Conservation (phyloP, 2,329 filamentous ascomycete genomes). For the Penicillium sp. region DNA sequence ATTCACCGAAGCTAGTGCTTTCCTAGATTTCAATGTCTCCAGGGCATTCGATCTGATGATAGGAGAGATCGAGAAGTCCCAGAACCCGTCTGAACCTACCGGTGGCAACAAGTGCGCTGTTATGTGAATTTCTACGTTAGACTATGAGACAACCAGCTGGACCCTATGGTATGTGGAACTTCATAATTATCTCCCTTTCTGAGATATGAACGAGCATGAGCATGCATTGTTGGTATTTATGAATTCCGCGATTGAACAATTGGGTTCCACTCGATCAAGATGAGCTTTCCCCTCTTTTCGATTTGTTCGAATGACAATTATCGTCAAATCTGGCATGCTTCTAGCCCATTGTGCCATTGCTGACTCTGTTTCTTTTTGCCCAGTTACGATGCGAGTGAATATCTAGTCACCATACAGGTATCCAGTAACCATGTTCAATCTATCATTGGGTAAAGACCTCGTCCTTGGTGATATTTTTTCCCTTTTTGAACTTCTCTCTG, state of each 20-base stretch:
- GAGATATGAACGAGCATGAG: neutral
- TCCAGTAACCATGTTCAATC: neutral
- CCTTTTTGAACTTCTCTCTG: conserved; percentile 1
- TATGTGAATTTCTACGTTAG: conserved; percentile 62
- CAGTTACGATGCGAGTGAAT: neutral
- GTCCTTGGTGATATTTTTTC: too few species aligned
- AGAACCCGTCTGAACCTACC: conserved; percentile 82
- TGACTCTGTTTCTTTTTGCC: neutral
- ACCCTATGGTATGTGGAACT: neutral
- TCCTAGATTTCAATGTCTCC: conserved; percentile 89
- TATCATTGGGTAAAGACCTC: too few species aligned
- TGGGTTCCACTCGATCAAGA: neutral
- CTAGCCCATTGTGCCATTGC: neutral
- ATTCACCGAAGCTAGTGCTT: conserved; percentile 91
- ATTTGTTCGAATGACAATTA: neutral
- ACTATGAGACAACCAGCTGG: neutral
- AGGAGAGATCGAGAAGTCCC: conserved; percentile 87
- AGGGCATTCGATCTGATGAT: conserved; percentile 95
- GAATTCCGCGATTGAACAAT: neutral
- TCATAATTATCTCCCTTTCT: neutral
- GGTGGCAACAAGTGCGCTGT: conserved; percentile 76
- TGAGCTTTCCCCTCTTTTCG: neutral
- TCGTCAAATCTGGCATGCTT: neutral
- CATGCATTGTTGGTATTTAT: neutral
- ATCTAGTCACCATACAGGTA: neutral